Evolutionary conservation across 2,329 filamentous ascomycete genomes (phyloP), one percentile per base, ranked within the genome.

Genomic region (Colletotrichum falcatum): DNA sequence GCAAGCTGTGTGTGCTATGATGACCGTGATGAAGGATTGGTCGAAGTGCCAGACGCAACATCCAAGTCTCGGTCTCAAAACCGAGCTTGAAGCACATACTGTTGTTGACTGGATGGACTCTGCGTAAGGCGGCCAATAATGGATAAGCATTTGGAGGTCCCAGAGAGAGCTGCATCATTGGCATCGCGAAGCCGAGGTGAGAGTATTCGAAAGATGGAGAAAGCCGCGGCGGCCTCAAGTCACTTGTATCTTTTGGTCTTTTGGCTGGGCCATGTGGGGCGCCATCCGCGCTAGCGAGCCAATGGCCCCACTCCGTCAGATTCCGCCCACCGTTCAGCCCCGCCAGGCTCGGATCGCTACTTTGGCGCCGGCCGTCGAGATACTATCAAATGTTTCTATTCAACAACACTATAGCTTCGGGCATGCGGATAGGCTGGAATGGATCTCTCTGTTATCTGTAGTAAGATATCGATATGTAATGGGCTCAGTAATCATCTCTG

Each of bases 171-270:
- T 55, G 58, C 68, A 63, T 70, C 68, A 67, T 70, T 33, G 20
- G 12, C 6, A 28, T 23, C n/a, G 33, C 54, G 7, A 44, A 20
- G 33, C 60, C 62, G 51, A 55, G 11, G n/a, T 51, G 11, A 44
- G 55, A 46, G 37, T 60, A 20, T 14, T 44, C 58, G 37, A 46
- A 8, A 4, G 44, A 59, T 51, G 64, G 68, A 18, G 53, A 62
- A 55, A 12, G 26, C 44, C 46, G 68, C 59, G 68, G 68, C 68
- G 68, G 68, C 68, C 68, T 71, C 68, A 68, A 68, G 68, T 71
- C 53, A 14, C 59, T 49, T 26, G 60, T 62, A 42, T 44, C 39
- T 71, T 67, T 53, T 54, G 54, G 8, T 44, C 30, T 70, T 67
- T 48, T 54, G 48, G n/a, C 3, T 18, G n/a, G 16, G 44, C 44